Evolutionary conservation across 371 early-diverging fungal species (phyloP).

Genomic region (Haplosporangium sp.): DNA sequence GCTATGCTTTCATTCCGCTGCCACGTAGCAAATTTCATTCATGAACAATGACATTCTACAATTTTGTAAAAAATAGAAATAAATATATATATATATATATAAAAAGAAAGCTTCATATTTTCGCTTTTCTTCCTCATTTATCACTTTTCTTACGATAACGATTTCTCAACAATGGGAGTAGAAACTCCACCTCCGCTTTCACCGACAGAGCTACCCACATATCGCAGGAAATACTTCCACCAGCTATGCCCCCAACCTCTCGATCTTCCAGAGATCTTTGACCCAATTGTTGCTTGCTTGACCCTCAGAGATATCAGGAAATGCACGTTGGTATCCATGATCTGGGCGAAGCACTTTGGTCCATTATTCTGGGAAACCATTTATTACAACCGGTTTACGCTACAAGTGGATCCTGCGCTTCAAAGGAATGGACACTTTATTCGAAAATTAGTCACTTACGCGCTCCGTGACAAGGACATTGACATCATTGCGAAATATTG

Average conservation of each 20-base stretch:
- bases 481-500: slow-evolving; percentile 9
- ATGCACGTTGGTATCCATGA: slow-evolving; percentile 24
- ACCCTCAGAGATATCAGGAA: slow-evolving; percentile 15
- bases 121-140: too few relatives aligned
- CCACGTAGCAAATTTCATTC: neutral
- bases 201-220: neutral
- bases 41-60: too few relatives aligned
- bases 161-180: neutral
- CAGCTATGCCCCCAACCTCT: slow-evolving; percentile 22
- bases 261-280: slow-evolving; percentile 28
- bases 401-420: neutral
- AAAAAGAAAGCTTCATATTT: too few relatives aligned
- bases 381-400: slow-evolving; percentile 11
- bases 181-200: neutral
- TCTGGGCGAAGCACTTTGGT: slow-evolving; percentile 18
- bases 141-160: neutral
- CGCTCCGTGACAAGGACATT: slow-evolving; percentile 13
- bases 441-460: slow-evolving; percentile 18
- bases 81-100: too few relatives aligned
- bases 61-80: too few relatives aligned
- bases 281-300: slow-evolving; percentile 18
- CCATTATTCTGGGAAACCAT: slow-evolving; percentile 40
- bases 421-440: slow-evolving; percentile 16
- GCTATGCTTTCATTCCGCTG: neutral
- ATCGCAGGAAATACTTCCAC: slow-evolving; percentile 25